phyloP scores from a whole-genome alignment of 495 filamentous ascomycete genomes.

The Hyphodiscus hymeniophilus region DNA sequence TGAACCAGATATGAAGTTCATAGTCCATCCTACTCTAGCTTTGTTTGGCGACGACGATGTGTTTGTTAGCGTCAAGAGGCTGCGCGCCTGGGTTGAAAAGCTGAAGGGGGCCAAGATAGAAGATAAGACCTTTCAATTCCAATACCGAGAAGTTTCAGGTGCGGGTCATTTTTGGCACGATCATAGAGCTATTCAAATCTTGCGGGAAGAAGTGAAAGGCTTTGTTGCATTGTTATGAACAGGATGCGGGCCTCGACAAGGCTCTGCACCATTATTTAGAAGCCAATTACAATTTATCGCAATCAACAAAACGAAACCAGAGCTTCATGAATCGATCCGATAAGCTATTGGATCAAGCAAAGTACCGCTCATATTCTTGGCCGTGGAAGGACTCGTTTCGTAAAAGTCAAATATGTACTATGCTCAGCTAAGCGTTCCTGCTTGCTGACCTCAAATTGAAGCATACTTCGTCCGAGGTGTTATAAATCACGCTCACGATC shows the following conservation, averaged over 20 bases:
- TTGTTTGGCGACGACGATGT: conserved; percentile 74
- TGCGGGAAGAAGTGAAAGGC: conserved; percentile 12
- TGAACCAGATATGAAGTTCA: conserved; percentile 43
- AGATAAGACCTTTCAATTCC: conserved; percentile 3
- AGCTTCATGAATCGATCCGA: too few species aligned
- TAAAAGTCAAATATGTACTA: too few species aligned
- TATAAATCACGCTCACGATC: too few species aligned
- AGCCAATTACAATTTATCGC: too few species aligned
- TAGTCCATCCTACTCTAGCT: conserved; percentile 49
- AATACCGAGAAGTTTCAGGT: conserved; percentile 14
- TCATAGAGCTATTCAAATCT: conserved; percentile 2
- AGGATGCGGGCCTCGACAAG: background rate
- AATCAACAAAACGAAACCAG: too few species aligned
- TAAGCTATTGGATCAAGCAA: too few species aligned
- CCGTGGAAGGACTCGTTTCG: too few species aligned
- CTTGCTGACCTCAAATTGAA: too few species aligned
- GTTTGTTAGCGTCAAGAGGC: conserved; percentile 62
- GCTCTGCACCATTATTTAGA: background rate
- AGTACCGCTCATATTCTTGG: too few species aligned
- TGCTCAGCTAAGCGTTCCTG: too few species aligned
- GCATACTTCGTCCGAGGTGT: too few species aligned
- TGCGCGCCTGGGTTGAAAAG: conserved; percentile 61
- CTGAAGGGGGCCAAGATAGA: conserved; percentile 27
- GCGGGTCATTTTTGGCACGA: conserved; percentile 24
- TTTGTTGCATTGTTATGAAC: conserved; percentile 16